A percentile compares a stretch with the other conserved stretches of the same genome.
These are phyloP conservation scores for Aspergillus sp. DNA, from an alignment of 2,329 filamentous ascomycete genomes.

Conservation along the genomic window DNA sequence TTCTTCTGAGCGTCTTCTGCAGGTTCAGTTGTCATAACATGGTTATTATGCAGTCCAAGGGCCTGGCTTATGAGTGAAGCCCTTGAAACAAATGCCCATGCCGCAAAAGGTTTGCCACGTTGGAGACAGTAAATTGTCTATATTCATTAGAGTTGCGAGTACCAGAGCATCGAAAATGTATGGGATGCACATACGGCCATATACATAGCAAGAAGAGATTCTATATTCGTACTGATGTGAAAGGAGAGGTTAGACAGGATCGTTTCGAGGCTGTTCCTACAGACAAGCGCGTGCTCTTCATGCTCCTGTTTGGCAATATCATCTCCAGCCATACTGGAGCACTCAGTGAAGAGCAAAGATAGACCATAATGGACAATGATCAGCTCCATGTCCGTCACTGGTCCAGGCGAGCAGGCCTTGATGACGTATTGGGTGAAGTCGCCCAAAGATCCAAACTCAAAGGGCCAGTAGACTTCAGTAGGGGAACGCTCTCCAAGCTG, in stretches of 20 bases:
- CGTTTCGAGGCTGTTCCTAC: constrained; percentile 13
- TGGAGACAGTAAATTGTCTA: constrained; percentile 11
- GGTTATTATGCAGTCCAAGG: constrained; percentile 10
- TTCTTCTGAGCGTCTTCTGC: neutral
- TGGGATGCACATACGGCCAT: constrained; percentile 10
- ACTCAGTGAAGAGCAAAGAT: constrained; percentile 10
- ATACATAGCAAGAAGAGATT: constrained; percentile 12
- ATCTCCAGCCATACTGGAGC: constrained; percentile 1
- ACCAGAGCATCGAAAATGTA: neutral
- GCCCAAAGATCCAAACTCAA: constrained; percentile 11
- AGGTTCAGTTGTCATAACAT: neutral
- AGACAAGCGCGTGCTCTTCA: constrained; percentile 6
- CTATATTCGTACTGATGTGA: constrained; percentile 6
- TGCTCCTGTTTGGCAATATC: constrained; percentile 3
- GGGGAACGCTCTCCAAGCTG: neutral
- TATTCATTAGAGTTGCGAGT: neutral
- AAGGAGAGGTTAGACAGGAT: constrained; percentile 11
- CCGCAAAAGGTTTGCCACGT: neutral
- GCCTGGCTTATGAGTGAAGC: constrained; percentile 11
- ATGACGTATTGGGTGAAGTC: constrained; percentile 15
- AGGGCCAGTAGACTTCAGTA: constrained; percentile 9
- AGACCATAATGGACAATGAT: constrained; percentile 16
- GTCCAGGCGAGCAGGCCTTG: constrained; percentile 11
- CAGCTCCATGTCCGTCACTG: constrained; percentile 9
- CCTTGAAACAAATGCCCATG: constrained; percentile 14